Evolutionary conservation across 2,329 filamentous ascomycete species (phyloP), one percentile per base, ranked within the genome.

Genomic region (Phialocephala sp.): DNA sequence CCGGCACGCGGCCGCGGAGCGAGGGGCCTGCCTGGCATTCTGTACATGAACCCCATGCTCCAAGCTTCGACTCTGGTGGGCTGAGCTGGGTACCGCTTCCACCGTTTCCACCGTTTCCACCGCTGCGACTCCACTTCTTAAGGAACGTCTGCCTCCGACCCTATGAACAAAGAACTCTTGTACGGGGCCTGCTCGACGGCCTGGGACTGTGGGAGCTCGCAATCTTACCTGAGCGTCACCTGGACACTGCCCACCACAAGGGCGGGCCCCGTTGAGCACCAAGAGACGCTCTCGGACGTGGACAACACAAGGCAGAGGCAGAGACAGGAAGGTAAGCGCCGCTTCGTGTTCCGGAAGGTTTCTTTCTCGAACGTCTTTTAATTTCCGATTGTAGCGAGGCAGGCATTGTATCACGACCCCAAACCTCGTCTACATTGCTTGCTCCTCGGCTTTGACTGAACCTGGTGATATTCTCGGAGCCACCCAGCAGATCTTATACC

Each of bases 391-490:
- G 55, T 39, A 35, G 55, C 55, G 55, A 57, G n/a, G 55, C 55
- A 57, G 55, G 55, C 55, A 57, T 39, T 57, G 55, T 57, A 57
- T 57, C 55, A 57, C 55, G 35, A 57, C 55, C 55, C 55, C 55
- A 57, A 56, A 37, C 18, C 55, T 41, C 20, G 32, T 41, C 32
- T 35, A 37, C 36, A 14, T 41, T 14, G 55, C 55, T 57, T 36
- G 36, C 36, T 57, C 52, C 12, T 55, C 36, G 52, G 24, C 55
- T 20, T 37, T 27, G 55, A 24, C 36, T 57, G 5, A 41, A 39
- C 55, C 55, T 37, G 20, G 55, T 39, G 55, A 57, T 32, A 39
- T 22, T 57, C 55, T 57, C 55, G 55, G 55, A 57, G 55, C 55
- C 32, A 57, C 39, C 55, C 55, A 57, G 55, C 39, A 36, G 55